Evolutionary conservation across 225 moss, liverwort and hornwort genomes (phyloP).

Genomic region (Lunularia cruciata): DNA sequence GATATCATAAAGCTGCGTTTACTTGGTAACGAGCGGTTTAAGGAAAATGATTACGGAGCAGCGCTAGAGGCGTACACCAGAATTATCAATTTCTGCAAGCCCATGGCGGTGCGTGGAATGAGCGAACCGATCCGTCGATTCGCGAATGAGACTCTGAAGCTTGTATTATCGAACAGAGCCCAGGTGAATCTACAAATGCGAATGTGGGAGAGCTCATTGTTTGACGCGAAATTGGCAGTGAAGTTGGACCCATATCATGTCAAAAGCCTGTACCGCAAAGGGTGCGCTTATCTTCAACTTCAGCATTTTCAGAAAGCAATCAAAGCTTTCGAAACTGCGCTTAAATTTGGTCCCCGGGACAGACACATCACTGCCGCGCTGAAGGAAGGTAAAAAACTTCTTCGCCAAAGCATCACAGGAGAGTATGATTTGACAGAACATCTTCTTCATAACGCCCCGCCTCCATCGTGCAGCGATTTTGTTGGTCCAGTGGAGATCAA

Average conservation of each 20-base stretch:
- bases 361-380: neutral
- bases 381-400: neutral
- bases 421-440: neutral
- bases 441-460: neutral
- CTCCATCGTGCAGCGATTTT: conserved; percentile 32
- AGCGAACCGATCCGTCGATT: no score
- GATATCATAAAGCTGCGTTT: no score
- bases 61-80: no score
- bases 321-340: conserved; percentile 47
- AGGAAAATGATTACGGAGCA: no score
- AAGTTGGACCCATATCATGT: conserved; percentile 53
- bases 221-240: conserved; percentile 61
- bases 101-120: no score
- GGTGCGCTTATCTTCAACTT: conserved; percentile 58
- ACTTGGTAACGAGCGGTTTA: no score
- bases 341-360: conserved; percentile 9
- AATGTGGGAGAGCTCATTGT: conserved; percentile 54
- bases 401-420: conserved; percentile 19
- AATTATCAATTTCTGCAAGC: no score
- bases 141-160: conserved; percentile 35
- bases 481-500: conserved; percentile 36
- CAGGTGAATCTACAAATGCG: conserved; percentile 58
- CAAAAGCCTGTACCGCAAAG: conserved; percentile 66
- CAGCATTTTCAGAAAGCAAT: conserved; percentile 58
- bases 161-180: conserved; percentile 66